Evolutionary conservation across 2,329 filamentous ascomycete genomes (phyloP).

Genomic region (Pseudogymnoascus sp.): DNA sequence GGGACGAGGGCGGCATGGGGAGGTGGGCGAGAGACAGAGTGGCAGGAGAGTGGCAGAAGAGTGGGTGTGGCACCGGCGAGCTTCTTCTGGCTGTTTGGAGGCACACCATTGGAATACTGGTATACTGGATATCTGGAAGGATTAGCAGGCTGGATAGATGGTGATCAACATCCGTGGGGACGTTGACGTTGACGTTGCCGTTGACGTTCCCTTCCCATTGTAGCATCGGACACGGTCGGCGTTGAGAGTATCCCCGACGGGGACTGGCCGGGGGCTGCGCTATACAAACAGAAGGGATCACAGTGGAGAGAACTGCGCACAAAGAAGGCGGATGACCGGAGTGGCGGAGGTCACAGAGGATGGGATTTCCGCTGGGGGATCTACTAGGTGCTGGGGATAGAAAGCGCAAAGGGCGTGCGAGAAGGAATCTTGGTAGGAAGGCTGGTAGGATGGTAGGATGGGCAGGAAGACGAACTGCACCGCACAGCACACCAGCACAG

Average conservation of each 20-base stretch:
- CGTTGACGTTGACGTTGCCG: neutral
- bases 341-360: neutral
- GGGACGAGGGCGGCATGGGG: neutral
- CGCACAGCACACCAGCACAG: neutral
- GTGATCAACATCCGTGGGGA: neutral
- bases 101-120: neutral
- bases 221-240: neutral
- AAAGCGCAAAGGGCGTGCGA: neutral
- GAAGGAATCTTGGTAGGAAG: neutral
- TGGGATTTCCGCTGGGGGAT: neutral
- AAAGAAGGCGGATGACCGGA: neutral
- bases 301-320: neutral
- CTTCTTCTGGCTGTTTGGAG: neutral
- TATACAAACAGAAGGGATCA: neutral
- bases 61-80: neutral
- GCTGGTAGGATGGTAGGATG: neutral
- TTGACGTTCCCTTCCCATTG: neutral
- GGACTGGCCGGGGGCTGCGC: neutral
- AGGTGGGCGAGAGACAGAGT: neutral
- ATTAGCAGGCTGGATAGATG: neutral
- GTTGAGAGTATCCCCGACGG: neutral
- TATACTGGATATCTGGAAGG: neutral
- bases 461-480: neutral
- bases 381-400: neutral
- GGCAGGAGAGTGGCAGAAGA: neutral